phyloP scores from a whole-genome alignment of 169 alveolate genomes.

The Cyclospora cayetanensis region DNA sequence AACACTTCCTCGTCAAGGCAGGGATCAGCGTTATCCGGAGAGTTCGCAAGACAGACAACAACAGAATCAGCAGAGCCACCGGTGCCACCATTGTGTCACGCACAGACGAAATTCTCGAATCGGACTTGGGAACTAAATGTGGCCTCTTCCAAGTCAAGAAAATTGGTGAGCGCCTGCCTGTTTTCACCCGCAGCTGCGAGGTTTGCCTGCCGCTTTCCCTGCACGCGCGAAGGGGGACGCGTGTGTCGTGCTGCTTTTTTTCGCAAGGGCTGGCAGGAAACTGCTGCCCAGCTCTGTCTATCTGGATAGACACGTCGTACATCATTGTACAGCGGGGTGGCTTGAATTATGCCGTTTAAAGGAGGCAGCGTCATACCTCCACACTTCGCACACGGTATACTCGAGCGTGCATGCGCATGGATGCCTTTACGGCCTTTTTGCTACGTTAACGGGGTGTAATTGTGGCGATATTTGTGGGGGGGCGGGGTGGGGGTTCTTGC shows the following conservation, averaged over 20 bases:
- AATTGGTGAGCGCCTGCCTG: slow-evolving; percentile 40
- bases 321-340: too few species aligned
- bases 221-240: too few species aligned
- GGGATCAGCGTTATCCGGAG: slow-evolving; percentile 92
- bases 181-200: neutral
- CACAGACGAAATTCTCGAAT: slow-evolving; percentile 95
- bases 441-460: too few species aligned
- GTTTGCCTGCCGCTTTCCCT: neutral
- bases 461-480: too few species aligned
- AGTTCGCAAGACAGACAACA: slow-evolving; percentile 96
- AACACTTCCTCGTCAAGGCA: slow-evolving; percentile 95
- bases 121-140: slow-evolving; percentile 94
- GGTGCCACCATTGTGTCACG: slow-evolving; percentile 99
- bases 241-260: too few species aligned
- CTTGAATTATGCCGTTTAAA: too few species aligned
- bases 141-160: slow-evolving; percentile 93
- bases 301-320: too few species aligned
- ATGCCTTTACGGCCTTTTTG: too few species aligned
- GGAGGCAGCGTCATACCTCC: too few species aligned
- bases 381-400: too few species aligned
- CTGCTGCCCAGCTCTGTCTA: too few species aligned
- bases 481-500: neutral
- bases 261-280: too few species aligned
- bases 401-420: neutral
- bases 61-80: slow-evolving; percentile 94